These are phyloP conservation scores for Lasiosphaeria hispida DNA, from an alignment of 495 filamentous ascomycete species.

Conservation along the genomic window DNA sequence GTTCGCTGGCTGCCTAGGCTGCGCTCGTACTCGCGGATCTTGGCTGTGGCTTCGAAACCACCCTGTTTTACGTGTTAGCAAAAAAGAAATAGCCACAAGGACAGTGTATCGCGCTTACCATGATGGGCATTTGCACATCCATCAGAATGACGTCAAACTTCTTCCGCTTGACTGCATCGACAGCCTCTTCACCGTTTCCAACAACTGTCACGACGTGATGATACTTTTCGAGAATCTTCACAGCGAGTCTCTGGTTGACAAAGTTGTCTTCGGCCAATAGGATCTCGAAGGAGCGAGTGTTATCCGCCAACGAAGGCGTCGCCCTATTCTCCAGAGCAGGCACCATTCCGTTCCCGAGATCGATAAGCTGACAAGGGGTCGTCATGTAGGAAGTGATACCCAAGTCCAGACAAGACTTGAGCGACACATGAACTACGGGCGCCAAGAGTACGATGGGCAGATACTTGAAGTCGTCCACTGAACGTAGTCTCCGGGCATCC, in stretches of 20 bases:
- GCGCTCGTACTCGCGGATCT: conserved; percentile 92
- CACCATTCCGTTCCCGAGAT: conserved; percentile 96
- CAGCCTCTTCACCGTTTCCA: conserved; percentile 88
- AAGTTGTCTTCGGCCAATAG: conserved; percentile 96
- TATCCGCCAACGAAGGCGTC: conserved; percentile 86
- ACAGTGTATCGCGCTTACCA: conserved; percentile 56
- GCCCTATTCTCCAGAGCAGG: conserved; percentile 95
- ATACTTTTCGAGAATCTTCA: conserved; percentile 97
- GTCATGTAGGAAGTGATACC: conserved; percentile 99
- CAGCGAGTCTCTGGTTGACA: conserved; percentile 93
- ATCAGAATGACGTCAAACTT: conserved; percentile 96
- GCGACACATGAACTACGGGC: conserved; percentile 83
- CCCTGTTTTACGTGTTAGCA: conserved; percentile 55
- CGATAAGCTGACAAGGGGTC: conserved; percentile 89
- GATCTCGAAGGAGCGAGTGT: conserved; percentile 94
- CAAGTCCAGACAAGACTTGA: conserved; percentile 93
- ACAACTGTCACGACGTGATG: conserved; percentile 96
- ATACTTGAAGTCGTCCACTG: conserved; percentile 94
- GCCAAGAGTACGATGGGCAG: conserved; percentile 94
- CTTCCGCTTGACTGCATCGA: conserved; percentile 83
- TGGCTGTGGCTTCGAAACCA: conserved; percentile 95
- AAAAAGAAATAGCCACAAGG: conserved; percentile 6
- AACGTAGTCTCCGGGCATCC: conserved; percentile 78
- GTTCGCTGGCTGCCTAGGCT: conserved; percentile 74
- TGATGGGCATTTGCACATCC: conserved; percentile 99